Evolutionary conservation across 768 basidiomycete genomes (phyloP), one percentile per base, ranked within the genome.

Genomic region (Amanita inopinata): DNA sequence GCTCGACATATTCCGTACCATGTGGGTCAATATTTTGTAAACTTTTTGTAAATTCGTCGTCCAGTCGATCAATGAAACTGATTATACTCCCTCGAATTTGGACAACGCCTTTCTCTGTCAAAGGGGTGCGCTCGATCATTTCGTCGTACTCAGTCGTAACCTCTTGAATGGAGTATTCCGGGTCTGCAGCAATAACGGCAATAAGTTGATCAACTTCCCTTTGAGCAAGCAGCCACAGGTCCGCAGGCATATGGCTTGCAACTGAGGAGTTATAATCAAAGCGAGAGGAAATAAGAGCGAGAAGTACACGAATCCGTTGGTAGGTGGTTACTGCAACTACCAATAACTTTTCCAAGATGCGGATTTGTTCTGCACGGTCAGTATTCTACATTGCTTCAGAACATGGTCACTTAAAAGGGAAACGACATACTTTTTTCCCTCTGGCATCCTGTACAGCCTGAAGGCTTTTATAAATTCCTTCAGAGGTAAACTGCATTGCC

Each of bases 1-100:
- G 77, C 57, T 97, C 96, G 33, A 99, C 85, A 57, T 99, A 99
- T 61, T 99, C 96, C n/a, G 87, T 90, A 2, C 96, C 92, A 58
- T 99, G 96, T 5, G 96, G 94, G 55, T 99, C 96, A 49, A 96
- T 91, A 56, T 97, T 91, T 74, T 98, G 96, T 24, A 99, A 64
- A 54, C 89, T 92, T 56, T 87, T 87, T 33, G 92, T 97, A 60
- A 99, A 99, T 64, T 99, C 96, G 53, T 98, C 96, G 58, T 98
- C 96, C 35, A 99, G 65, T 40, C 93, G 82, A 60, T 99, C 96
- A 35, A 99, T 77, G 52, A 96, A 89, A 56, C 88, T 89, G 62
- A 98, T 94, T 60, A 99, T 78, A 56, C 87, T 94, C 32, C 96
- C 96, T 39, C 94, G 83, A 46, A 99, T 84, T 46, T 79, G 75